phyloP scores from a whole-genome alignment of 192 early-diverging fungal species.

The Endogone sp. region DNA sequence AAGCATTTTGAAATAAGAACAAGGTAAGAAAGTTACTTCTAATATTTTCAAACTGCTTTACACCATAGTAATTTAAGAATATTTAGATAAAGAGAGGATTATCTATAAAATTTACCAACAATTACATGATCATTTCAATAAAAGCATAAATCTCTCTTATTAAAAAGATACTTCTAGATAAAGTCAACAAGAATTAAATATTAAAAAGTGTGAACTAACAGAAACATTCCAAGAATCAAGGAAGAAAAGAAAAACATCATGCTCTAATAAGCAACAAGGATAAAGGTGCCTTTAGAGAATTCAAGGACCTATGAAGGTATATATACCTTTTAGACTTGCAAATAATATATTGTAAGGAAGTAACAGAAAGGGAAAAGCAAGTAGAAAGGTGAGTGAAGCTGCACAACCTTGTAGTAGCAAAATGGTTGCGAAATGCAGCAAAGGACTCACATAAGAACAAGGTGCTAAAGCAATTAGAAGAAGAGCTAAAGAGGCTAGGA shows the following conservation, averaged over 20 bases:
- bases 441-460: no score
- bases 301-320: no score
- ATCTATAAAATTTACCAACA: background rate
- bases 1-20: background rate
- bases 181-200: background rate
- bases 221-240: background rate
- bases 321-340: no score
- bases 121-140: background rate
- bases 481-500: no score
- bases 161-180: background rate
- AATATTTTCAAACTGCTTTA: background rate
- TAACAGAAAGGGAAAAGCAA: no score
- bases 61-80: background rate
- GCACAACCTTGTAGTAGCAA: no score
- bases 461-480: no score
- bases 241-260: background rate
- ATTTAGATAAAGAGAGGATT: background rate
- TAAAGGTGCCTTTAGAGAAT: no score
- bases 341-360: no score
- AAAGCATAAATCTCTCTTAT: background rate
- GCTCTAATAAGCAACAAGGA: no score
- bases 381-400: no score
- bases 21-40: background rate
- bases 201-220: background rate
- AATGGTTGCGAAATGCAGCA: no score